phyloP scores from a whole-genome alignment of 768 basidiomycete genomes.

The Calocybe indica region DNA sequence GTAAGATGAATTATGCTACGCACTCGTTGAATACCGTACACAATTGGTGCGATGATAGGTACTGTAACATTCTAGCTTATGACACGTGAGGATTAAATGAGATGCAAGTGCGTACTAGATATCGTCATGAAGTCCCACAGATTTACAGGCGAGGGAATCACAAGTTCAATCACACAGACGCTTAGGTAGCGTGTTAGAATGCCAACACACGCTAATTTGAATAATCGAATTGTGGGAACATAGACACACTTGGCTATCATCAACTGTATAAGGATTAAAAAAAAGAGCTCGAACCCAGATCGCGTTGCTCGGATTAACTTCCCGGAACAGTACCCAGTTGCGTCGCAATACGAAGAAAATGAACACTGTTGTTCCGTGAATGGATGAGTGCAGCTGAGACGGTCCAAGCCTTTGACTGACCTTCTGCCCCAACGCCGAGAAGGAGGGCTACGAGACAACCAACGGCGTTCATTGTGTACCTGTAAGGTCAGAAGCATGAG shows the following conservation, averaged over 20 bases:
- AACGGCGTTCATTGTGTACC: constrained; percentile 2
- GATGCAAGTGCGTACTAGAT: no score
- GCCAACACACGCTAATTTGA: no score
- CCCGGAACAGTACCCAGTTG: constrained; percentile 3
- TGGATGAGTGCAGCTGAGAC: neutral
- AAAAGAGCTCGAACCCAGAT: no score
- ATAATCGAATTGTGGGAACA: no score
- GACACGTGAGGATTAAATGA: no score
- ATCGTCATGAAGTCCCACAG: no score
- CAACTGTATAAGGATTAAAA: no score
- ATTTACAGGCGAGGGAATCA: no score
- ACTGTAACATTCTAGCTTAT: constrained; percentile 3
- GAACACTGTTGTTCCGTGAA: constrained; percentile 6
- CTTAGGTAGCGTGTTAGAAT: no score
- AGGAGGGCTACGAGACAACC: constrained; percentile 6
- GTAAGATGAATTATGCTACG: neutral
- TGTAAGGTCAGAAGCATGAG: neutral
- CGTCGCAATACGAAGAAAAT: constrained; percentile 10
- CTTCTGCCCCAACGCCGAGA: constrained; percentile 11
- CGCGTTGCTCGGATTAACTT: no score
- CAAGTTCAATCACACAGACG: no score
- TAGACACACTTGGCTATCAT: no score
- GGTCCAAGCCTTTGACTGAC: constrained; percentile 6
- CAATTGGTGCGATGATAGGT: constrained; percentile 11
- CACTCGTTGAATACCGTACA: constrained; percentile 16